phyloP scores from a whole-genome alignment of 2,329 filamentous ascomycete species.

The Polytolypa hystricis region DNA sequence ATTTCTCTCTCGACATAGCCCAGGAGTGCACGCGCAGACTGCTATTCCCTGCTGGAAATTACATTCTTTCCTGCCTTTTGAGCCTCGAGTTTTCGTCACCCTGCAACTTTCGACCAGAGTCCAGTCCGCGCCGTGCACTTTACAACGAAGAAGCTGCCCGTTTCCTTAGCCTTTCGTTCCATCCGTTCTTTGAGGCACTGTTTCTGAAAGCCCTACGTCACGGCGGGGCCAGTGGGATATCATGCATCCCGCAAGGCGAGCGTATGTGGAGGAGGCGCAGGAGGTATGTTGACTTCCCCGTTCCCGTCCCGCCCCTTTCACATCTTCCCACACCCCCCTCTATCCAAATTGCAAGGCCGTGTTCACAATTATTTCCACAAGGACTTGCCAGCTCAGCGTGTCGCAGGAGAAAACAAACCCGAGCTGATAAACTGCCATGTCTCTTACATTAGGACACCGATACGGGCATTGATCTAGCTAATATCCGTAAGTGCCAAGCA shows the following conservation, averaged over 20 bases:
- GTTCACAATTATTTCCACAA: conserved; percentile 10
- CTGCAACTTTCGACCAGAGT: too few relatives aligned
- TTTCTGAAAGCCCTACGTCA: too few relatives aligned
- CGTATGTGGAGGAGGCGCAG: conserved; percentile 80
- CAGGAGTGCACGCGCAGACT: too few relatives aligned
- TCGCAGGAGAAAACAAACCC: conserved; percentile 2
- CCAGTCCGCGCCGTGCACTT: too few relatives aligned
- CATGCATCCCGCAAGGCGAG: conserved; percentile 81
- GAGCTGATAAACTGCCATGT: conserved; percentile 21
- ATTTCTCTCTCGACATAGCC: too few relatives aligned
- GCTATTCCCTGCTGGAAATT: too few relatives aligned
- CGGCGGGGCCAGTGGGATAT: too few relatives aligned
- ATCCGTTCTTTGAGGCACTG: too few relatives aligned
- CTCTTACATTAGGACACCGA: conserved; percentile 37
- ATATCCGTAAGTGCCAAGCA: conserved; percentile 45
- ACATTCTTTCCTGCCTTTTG: too few relatives aligned
- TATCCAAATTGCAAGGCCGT: conserved; percentile 8
- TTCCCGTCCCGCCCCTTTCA: conserved; percentile 21
- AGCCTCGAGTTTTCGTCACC: too few relatives aligned
- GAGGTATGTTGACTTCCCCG: conserved; percentile 45
- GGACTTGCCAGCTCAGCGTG: conserved; percentile 7
- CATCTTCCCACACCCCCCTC: conserved; percentile 12
- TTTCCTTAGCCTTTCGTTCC: too few relatives aligned
- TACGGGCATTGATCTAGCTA: conserved; percentile 51
- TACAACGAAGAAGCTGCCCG: too few relatives aligned